Conservation (phyloP, 495 filamentous ascomycete species). For the Hamigera avellanea region DNA sequence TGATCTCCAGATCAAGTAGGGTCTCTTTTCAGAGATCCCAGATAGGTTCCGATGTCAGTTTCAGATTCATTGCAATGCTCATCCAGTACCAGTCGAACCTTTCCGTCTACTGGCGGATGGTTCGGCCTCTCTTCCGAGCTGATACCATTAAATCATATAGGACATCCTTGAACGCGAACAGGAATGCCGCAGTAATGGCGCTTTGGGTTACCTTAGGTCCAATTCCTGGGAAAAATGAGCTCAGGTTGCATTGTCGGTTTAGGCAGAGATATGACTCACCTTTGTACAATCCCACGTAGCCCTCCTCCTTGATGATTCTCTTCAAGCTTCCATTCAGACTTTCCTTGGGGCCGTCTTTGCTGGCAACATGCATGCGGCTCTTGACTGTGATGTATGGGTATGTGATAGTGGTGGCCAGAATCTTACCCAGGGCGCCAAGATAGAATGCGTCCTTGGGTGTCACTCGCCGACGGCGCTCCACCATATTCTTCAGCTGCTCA, state of each 20-base stretch:
- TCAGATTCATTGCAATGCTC: too few species aligned
- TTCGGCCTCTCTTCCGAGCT: slow-evolving; percentile 36
- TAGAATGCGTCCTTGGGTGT: slow-evolving; percentile 83
- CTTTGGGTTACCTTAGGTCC: slow-evolving; percentile 93
- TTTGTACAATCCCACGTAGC: slow-evolving; percentile 81
- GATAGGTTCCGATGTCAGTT: too few species aligned
- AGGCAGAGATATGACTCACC: slow-evolving; percentile 35
- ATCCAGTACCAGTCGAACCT: neutral
- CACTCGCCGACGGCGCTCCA: slow-evolving; percentile 56
- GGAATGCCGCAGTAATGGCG: slow-evolving; percentile 88
- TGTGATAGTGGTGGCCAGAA: slow-evolving; percentile 84
- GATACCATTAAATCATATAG: slow-evolving; percentile 52
- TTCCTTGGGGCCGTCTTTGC: slow-evolving; percentile 51
- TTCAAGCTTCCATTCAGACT: slow-evolving; percentile 62
- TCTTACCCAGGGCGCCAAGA: slow-evolving; percentile 84
- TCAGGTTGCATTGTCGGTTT: neutral
- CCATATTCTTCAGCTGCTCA: slow-evolving; percentile 80
- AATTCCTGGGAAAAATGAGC: slow-evolving; percentile 49
- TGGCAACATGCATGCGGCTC: slow-evolving; percentile 88
- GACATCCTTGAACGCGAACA: slow-evolving; percentile 97
- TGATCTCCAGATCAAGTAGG: too few species aligned
- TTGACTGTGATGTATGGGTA: slow-evolving; percentile 99
- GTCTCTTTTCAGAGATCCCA: too few species aligned
- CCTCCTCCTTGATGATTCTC: slow-evolving; percentile 76
- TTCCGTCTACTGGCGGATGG: slow-evolving; percentile 20